These are phyloP conservation scores for Poteriospumella lacustris DNA, from an alignment of 108 stramenopile species.

Conservation along the genomic window DNA sequence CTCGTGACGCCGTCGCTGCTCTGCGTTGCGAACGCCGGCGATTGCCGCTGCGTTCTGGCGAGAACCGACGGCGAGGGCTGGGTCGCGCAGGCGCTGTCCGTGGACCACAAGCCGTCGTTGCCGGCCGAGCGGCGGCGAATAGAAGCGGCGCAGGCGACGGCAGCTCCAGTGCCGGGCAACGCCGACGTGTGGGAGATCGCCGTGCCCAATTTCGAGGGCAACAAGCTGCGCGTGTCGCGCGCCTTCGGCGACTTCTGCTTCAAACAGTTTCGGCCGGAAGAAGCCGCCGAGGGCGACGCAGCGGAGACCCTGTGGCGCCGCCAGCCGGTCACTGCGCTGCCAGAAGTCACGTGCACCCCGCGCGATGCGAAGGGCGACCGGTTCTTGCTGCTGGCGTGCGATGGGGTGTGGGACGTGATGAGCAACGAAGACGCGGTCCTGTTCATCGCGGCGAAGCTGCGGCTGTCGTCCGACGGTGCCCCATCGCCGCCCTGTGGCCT, in stretches of 20 bases:
- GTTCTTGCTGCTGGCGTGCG: constrained; percentile 46
- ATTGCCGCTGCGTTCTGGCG: no score
- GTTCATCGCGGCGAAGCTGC: background rate
- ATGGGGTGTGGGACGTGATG: constrained; percentile 53
- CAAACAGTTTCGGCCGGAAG: background rate
- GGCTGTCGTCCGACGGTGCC: background rate
- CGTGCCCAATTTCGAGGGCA: background rate
- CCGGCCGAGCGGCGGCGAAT: background rate
- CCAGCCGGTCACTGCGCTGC: background rate
- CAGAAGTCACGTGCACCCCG: background rate
- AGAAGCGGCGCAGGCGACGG: background rate
- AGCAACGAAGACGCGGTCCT: constrained; percentile 40
- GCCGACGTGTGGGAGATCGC: background rate
- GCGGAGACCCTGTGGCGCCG: no score
- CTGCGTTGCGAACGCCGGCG: no score
- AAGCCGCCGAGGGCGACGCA: background rate
- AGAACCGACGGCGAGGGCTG: no score
- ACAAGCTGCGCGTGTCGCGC: background rate
- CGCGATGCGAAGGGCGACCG: background rate
- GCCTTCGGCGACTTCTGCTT: constrained; percentile 2
- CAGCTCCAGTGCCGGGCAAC: background rate
- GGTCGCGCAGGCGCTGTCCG: background rate
- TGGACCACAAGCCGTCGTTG: background rate
- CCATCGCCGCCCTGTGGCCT: background rate
- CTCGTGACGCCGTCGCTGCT: no score